Conservation (phyloP, 2,329 filamentous ascomycete genomes). For the Anisogramma anomala region DNA sequence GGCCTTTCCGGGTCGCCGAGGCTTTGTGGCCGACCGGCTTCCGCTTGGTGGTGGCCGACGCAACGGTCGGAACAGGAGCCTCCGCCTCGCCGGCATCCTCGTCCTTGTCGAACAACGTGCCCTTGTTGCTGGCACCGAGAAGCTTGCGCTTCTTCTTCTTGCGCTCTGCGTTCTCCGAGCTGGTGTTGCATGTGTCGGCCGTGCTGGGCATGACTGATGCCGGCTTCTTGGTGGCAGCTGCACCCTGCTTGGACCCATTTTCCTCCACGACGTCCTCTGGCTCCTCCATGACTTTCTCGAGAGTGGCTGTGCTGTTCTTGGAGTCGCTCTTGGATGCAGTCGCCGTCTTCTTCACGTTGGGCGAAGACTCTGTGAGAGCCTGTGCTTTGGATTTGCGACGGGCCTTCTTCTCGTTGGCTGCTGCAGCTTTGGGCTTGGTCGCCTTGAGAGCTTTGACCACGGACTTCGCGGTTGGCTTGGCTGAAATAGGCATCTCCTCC, state of each 20-base stretch:
- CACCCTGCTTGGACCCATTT: slow-evolving; percentile 22
- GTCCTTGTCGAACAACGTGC: slow-evolving; percentile 56
- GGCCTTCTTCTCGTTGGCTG: slow-evolving; percentile 25
- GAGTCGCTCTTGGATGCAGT: slow-evolving; percentile 20
- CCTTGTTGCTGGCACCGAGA: slow-evolving; percentile 49
- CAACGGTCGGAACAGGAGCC: slow-evolving; percentile 12
- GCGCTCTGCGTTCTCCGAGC: slow-evolving; percentile 24
- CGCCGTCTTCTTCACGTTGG: slow-evolving; percentile 34
- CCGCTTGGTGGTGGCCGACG: slow-evolving; percentile 16
- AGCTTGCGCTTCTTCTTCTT: slow-evolving; percentile 66
- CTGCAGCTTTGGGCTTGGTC: slow-evolving; percentile 15
- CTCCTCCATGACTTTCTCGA: slow-evolving; percentile 32
- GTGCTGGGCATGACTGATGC: slow-evolving; percentile 5
- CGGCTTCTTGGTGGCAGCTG: slow-evolving; percentile 19
- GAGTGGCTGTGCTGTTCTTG: slow-evolving; percentile 18
- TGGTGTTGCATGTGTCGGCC: slow-evolving; percentile 3
- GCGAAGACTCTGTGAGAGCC: slow-evolving; percentile 32
- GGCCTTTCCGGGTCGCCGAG: slow-evolving; percentile 9
- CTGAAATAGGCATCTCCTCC: slow-evolving; percentile 4
- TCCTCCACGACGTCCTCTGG: slow-evolving; percentile 18
- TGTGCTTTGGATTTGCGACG: slow-evolving; percentile 35
- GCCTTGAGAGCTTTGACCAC: slow-evolving; percentile 13
- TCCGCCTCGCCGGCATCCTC: slow-evolving; percentile 46
- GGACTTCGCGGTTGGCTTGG: slow-evolving; percentile 6
- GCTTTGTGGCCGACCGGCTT: slow-evolving; percentile 15